Evolutionary conservation across 305 asterid species (phyloP), one percentile per base, ranked within the genome.

Genomic region (Fraxinus sp.): DNA sequence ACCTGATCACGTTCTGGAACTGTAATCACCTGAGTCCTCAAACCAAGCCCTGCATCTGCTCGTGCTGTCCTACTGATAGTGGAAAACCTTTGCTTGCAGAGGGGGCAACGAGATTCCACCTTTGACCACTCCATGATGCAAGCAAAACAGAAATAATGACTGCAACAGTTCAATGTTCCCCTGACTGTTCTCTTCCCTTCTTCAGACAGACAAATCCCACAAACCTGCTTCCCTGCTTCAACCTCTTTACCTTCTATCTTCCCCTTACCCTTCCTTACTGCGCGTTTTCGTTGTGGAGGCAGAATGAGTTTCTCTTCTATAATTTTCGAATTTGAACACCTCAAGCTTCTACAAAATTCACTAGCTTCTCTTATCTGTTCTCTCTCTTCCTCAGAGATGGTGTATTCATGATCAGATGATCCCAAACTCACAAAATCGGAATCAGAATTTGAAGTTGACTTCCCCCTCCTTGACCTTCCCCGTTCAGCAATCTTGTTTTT

Each of bases 51-150:
- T 41, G 89, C 89, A 79, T 91, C 92, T 2, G 89, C 85, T 86
- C 88, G 89, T 57, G 93, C 90, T 43, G 91, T 89, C 85, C 93
- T 92, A 80, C 94, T 89, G 86, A 95, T 95, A 77, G 95, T 91
- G 66, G 86, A 84, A 88, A 95, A 94, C 88, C 99, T 89, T 85
- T 95, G 97, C 88, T 95, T 95, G 92, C 99, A 96, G 33, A 96
- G 91, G n/a, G 99, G 98, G 81, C 98, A 96, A 35, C 99, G 96
- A 2, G 99, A 90, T 85, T 96, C 99, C 86, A 96, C 98, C 89
- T 94, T 96, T 37, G 99, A 96, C 99, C 99, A 96, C 84, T 93
- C 99, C 95, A 90, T 87, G 85, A 95, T 94, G 96, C 99, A 95
- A 82, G 99, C 92, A 83, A 94, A 95, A 86, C 99, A 95, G 79